These are phyloP conservation scores for Citropsis articulata DNA, from an alignment of 345 rosid genomes.

Conservation along the genomic window DNA sequence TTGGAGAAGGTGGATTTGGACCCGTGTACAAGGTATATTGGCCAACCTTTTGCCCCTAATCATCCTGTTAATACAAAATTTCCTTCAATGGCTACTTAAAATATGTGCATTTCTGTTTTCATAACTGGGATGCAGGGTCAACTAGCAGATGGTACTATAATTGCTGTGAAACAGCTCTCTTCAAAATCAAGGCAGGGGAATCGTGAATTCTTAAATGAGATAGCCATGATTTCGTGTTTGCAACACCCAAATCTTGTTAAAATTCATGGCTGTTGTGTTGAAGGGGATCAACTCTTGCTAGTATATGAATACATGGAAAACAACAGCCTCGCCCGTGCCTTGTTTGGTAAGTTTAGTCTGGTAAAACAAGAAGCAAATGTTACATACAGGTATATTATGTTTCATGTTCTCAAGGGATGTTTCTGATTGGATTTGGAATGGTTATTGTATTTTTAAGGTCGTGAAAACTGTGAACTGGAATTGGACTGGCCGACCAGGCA, in stretches of 20 bases:
- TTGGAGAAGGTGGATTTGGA: constrained; percentile 49
- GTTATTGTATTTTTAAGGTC: not conserved
- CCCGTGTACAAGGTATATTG: constrained; percentile 33
- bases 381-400: not conserved
- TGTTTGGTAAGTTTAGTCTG: constrained; percentile 29
- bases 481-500: constrained; percentile 22
- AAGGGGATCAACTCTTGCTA: constrained; percentile 33
- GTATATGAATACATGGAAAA: constrained; percentile 48
- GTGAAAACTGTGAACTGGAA: not conserved
- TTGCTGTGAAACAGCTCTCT: constrained; percentile 43
- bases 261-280: constrained; percentile 39
- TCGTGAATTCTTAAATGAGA: constrained; percentile 42
- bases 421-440: not conserved
- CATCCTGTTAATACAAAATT: not conserved
- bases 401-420: not conserved
- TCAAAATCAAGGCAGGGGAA: constrained; percentile 41
- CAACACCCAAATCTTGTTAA: constrained; percentile 47
- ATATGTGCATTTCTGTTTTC: not conserved
- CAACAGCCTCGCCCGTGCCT: constrained; percentile 32
- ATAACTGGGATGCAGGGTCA: constrained; percentile 27
- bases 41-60: not conserved
- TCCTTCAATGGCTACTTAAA: not conserved
- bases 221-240: constrained; percentile 37
- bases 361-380: not conserved
- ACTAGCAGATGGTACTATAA: constrained; percentile 29